Base-by-base conservation (phyloP, 768 basidiomycete genomes). In the Pisolithus sp. region DNA sequence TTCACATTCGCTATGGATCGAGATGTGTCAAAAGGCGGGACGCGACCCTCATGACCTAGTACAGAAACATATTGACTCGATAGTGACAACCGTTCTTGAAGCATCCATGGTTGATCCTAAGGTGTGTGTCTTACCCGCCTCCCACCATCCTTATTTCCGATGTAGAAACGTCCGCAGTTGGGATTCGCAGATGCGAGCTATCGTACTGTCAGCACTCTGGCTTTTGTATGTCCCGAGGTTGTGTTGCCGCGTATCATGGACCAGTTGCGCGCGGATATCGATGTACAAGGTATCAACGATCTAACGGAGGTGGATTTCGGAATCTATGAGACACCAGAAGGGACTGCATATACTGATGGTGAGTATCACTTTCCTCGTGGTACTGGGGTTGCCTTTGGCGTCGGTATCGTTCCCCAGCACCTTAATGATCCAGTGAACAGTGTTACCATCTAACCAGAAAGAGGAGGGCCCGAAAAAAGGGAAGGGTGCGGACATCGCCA, bases 321-420 rank as follows among this genome's bases (percentile, higher is more conserved):
- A 5, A 84, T 96, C 13, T 97, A 90, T 92, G 72, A 73, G 3
- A 93, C 93, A 1, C 88, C 89, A 0, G 83, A 85, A 48, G 95
- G 86, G n/a, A 83, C 77, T 7, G 73, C 82, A 0, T 97, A 77
- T 54, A 76, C 89, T 37, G 90, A 96, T 66, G 89, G 92, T 90
- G 51, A 31, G 39, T 52, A 52, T 18, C 30, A 36, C 12, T 28
- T 44, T 46, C 20, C n/a, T 34, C 39, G 4, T 10, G 12, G 20
- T 30, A 6, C 28, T 30, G 1, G 28, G 28, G 28, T 30, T 24
- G 23, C 7, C 5, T 37, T 43, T 8, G 26, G 42, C 20, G 43
- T 41, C 23, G 21, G 24, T 55, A 10, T 42, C 30, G 5, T 34
- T 13, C 12, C 2, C 5, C 23, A 44, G 10, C 13, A 24, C 15